These are phyloP conservation scores for Diatrype stigma DNA, from an alignment of 2,329 filamentous ascomycete species.

Conservation along the genomic window DNA sequence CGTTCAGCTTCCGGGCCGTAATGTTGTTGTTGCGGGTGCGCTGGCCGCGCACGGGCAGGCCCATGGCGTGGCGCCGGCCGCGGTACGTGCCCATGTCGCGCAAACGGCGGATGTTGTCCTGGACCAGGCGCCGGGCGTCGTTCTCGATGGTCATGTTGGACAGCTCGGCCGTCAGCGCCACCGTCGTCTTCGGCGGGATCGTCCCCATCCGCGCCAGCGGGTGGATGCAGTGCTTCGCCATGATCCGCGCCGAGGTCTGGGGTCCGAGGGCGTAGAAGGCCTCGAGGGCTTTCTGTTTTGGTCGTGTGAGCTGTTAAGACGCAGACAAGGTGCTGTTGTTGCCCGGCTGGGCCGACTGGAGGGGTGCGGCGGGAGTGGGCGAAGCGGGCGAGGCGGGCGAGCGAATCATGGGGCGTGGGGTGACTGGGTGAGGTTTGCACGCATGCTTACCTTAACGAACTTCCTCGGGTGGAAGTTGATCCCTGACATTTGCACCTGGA, in stretches of 20 bases:
- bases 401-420: too few species aligned
- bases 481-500: constrained; percentile 77
- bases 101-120: constrained; percentile 80
- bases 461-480: constrained; percentile 79
- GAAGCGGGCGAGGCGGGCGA: too few species aligned
- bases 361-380: too few species aligned
- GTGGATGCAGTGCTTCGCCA: constrained; percentile 88
- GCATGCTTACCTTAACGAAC: constrained; percentile 77
- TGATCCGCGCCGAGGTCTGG: constrained; percentile 64
- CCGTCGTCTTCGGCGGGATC: constrained; percentile 70
- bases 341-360: too few species aligned
- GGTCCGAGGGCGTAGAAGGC: constrained; percentile 83
- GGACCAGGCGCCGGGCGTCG: constrained; percentile 71
- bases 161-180: constrained; percentile 78
- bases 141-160: constrained; percentile 92
- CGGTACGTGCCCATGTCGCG: constrained; percentile 89
- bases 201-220: constrained; percentile 73
- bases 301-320: background rate
- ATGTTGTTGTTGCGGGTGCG: constrained; percentile 71
- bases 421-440: too few species aligned
- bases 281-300: constrained; percentile 64
- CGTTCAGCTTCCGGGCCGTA: constrained; percentile 60
- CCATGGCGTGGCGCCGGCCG: constrained; percentile 88
- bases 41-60: constrained; percentile 86
- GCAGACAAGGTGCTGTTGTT: too few species aligned